Evolutionary conservation across 1,284 basidiomycete species (phyloP).

Genomic region (Trichosporon inkin): DNA sequence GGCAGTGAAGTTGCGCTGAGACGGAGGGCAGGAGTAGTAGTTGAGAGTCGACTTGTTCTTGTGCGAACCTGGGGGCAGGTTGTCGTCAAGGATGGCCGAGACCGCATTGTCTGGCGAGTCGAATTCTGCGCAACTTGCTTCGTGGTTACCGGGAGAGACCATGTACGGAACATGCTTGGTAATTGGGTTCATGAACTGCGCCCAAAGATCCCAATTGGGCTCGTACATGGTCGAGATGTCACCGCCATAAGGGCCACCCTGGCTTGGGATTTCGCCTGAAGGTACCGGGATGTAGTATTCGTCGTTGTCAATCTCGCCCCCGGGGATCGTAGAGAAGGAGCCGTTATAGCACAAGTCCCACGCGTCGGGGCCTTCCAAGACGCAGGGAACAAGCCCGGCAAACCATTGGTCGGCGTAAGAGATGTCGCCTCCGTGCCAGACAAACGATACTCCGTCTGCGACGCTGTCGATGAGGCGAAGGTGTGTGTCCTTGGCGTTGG

Average conservation of each 20-base stretch:
- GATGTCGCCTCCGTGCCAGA: conserved; percentile 44
- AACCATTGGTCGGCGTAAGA: conserved; percentile 48
- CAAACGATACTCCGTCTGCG: conserved; percentile 30
- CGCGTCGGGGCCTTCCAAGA: background rate
- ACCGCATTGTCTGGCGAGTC: conserved; percentile 29
- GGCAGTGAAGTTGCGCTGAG: conserved; percentile 31
- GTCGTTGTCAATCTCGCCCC: conserved; percentile 19
- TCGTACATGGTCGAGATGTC: conserved; percentile 35
- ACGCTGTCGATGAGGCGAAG: conserved; percentile 29
- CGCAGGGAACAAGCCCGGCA: conserved; percentile 26
- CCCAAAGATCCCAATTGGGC: conserved; percentile 45
- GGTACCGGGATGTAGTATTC: conserved; percentile 30
- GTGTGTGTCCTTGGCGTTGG: conserved; percentile 41
- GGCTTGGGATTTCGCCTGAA: conserved; percentile 27
- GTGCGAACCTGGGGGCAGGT: conserved; percentile 9
- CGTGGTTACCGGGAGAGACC: conserved; percentile 25
- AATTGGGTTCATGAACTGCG: conserved; percentile 40
- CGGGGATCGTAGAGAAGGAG: conserved; percentile 13
- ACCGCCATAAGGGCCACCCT: conserved; percentile 31
- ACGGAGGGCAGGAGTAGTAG: conserved; percentile 29
- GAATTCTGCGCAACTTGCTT: conserved; percentile 28
- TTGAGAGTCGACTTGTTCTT: conserved; percentile 18
- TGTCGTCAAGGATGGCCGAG: conserved; percentile 23
- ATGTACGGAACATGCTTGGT: conserved; percentile 38
- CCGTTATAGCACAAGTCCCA: conserved; percentile 36